Conservation (phyloP, 805 yeast species). For the Metschnikowia sp. region DNA sequence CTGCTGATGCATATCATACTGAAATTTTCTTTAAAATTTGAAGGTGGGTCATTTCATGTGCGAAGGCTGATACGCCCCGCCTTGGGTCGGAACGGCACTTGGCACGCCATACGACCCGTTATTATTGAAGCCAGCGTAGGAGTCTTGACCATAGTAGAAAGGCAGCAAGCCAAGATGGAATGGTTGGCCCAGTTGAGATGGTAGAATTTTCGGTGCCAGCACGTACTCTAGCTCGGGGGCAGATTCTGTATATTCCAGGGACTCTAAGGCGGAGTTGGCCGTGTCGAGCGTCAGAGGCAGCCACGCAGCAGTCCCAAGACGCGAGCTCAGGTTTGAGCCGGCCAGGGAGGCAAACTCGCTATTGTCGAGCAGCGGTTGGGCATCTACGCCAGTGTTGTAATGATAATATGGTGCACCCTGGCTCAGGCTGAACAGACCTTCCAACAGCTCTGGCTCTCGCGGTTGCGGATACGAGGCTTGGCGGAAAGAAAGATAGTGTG, state of each 20-base stretch:
- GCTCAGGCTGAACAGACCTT: not conserved
- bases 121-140: not conserved
- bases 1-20: too few relatives aligned
- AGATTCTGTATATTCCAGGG: not conserved
- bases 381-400: not conserved
- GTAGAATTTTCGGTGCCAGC: not conserved
- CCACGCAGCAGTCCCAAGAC: constrained; percentile 4
- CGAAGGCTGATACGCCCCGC: not conserved
- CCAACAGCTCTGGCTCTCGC: not conserved
- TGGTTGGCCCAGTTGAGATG: not conserved
- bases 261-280: not conserved
- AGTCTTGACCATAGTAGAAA: not conserved
- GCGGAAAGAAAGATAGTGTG: not conserved
- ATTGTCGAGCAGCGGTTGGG: constrained; percentile 6
- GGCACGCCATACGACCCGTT: not conserved
- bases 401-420: not conserved
- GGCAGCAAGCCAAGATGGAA: constrained; percentile 1
- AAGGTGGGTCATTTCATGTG: not conserved
- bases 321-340: constrained; percentile 5
- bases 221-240: not conserved
- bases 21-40: too few relatives aligned
- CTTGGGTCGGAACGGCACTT: constrained; percentile 1
- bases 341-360: constrained; percentile 9
- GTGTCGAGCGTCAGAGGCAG: constrained; percentile 8
- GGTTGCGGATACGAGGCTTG: not conserved